These are phyloP conservation scores for Pichia sp. DNA, from an alignment of 1,139 yeast genomes.

Conservation along the genomic window DNA sequence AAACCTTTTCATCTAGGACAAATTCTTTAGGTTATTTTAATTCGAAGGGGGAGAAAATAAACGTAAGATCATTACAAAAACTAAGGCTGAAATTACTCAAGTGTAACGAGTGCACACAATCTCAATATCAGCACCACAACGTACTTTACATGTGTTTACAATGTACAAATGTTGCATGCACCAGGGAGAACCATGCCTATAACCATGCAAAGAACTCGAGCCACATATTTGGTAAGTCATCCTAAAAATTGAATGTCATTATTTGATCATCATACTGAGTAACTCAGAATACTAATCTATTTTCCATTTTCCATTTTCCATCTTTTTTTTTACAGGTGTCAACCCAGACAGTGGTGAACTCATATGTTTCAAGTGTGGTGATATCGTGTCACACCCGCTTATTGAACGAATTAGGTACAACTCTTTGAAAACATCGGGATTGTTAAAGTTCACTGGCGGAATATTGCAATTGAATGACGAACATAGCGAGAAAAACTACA, in stretches of 20 bases:
- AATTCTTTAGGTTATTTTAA: background rate
- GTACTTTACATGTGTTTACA: slow-evolving; percentile 77
- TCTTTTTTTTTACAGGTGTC: background rate
- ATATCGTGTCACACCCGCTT: background rate
- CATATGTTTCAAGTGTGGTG: slow-evolving; percentile 1
- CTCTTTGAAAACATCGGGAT: background rate
- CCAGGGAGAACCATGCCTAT: slow-evolving; percentile 48
- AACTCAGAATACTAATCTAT: background rate
- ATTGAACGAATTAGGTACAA: background rate
- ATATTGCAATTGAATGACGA: background rate
- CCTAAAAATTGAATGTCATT: background rate
- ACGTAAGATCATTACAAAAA: background rate
- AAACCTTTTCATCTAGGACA: no score
- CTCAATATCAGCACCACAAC: no score
- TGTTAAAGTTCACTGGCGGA: background rate
- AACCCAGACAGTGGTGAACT: slow-evolving; percentile 1
- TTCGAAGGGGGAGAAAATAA: background rate
- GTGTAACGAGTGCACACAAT: background rate
- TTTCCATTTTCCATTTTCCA: background rate
- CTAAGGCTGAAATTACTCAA: background rate
- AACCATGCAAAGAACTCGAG: slow-evolving; percentile 54
- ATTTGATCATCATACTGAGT: background rate
- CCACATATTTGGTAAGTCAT: slow-evolving; percentile 60
- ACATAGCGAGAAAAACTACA: slow-evolving; percentile 7
- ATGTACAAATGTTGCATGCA: slow-evolving; percentile 79